Conservation (phyloP, 176 grass and related monocot genomes). For the Musa beccarii region DNA sequence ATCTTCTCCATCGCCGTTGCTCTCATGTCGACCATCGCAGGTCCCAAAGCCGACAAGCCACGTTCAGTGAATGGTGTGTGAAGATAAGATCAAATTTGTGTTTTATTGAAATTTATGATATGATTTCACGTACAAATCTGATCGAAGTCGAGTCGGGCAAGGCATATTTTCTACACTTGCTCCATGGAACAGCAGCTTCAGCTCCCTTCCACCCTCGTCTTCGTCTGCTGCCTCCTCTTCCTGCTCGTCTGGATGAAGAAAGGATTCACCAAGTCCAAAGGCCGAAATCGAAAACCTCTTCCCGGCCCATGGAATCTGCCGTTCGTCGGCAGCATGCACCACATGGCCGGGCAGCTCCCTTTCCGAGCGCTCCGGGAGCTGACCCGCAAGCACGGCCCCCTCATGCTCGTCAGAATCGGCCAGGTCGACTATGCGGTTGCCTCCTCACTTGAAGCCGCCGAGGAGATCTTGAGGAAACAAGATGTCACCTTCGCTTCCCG, state of each 20-base stretch:
- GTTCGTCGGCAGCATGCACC: slow-evolving; percentile 35
- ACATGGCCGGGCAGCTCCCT: slow-evolving; percentile 7
- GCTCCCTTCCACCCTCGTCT: no score
- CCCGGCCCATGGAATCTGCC: slow-evolving; percentile 29
- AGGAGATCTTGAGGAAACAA: slow-evolving; percentile 29
- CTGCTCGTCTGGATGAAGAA: neutral
- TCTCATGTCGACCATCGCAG: no score
- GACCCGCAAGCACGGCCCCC: slow-evolving; percentile 1
- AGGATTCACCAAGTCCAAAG: neutral
- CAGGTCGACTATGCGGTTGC: slow-evolving; percentile 19
- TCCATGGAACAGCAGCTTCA: no score
- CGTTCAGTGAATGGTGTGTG: no score
- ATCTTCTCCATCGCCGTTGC: no score
- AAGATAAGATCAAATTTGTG: no score
- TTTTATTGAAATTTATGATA: no score
- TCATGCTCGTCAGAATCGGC: slow-evolving; percentile 30
- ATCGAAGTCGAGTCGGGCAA: no score
- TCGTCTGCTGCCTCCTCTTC: neutral
- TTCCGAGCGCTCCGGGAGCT: slow-evolving; percentile 22
- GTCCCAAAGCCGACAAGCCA: no score
- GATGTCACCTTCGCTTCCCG: slow-evolving; percentile 25
- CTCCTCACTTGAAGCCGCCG: slow-evolving; percentile 25
- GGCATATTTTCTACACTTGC: no score
- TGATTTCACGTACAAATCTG: no score
- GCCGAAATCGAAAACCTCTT: neutral